A percentile compares a stretch with the other conserved stretches of the same genome.
Evolutionary conservation across 1,139 yeast genomes (phyloP).

Genomic region (Diutina siamensis): DNA sequence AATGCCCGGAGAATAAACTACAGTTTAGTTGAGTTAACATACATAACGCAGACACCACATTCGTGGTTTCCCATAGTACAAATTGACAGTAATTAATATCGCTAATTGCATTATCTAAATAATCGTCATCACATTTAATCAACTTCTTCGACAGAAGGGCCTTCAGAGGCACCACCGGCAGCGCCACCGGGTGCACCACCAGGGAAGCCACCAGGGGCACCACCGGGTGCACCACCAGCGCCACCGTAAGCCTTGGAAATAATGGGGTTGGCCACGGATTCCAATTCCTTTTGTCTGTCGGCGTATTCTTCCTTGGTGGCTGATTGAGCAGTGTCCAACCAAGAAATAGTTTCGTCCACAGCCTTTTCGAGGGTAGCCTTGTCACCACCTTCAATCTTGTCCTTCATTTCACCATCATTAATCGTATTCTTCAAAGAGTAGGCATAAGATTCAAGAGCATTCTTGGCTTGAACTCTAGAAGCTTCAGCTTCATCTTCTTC

Average conservation of each 20-base stretch:
- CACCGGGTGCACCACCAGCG: conserved; percentile 54
- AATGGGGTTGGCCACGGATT: conserved; percentile 81
- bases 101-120: background rate
- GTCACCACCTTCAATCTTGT: conserved; percentile 81
- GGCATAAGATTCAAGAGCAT: conserved; percentile 66
- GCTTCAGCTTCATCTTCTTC: conserved; percentile 48
- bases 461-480: conserved; percentile 60
- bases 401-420: conserved; percentile 37
- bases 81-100: background rate
- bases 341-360: conserved; percentile 62
- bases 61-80: too few species aligned
- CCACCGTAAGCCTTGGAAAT: conserved; percentile 72
- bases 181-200: conserved; percentile 3
- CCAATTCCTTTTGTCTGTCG: conserved; percentile 82
- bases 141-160: conserved; percentile 93
- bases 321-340: conserved; percentile 79
- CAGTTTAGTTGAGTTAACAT: too few species aligned
- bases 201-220: conserved; percentile 11
- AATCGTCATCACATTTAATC: conserved; percentile 37
- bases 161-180: conserved; percentile 14
- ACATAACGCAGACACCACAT: too few species aligned
- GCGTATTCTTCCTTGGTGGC: conserved; percentile 91
- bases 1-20: too few species aligned
- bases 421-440: conserved; percentile 62
- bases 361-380: conserved; percentile 86